Evolutionary conservation across 495 filamentous ascomycete species (phyloP).

Genomic region (Letharia lupina): DNA sequence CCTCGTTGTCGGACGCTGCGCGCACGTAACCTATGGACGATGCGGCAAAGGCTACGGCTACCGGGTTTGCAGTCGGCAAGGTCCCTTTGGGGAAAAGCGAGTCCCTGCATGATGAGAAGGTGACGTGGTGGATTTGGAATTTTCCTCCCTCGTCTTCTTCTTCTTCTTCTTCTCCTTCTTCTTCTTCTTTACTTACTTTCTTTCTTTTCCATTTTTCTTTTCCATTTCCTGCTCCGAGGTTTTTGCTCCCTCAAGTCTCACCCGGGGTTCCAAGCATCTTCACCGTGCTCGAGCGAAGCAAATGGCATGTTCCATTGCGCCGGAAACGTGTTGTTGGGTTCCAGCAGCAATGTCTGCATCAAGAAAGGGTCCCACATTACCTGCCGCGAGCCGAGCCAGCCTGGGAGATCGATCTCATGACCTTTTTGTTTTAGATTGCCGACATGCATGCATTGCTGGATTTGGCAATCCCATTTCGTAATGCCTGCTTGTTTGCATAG

Average conservation of each 20-base stretch:
- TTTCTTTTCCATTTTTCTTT: background rate
- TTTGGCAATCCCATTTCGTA: background rate
- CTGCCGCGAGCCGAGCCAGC: conserved; percentile 6
- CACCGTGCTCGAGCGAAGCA: background rate
- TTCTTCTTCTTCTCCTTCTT: background rate
- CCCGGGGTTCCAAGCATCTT: background rate
- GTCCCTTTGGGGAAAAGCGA: background rate
- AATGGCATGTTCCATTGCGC: background rate
- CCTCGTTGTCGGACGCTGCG: too few species aligned
- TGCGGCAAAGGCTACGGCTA: background rate
- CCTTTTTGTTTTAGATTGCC: background rate
- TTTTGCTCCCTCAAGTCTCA: background rate
- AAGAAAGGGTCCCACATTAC: background rate
- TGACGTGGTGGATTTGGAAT: background rate
- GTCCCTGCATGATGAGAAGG: background rate
- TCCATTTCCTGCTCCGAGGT: background rate
- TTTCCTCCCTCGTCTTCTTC: background rate
- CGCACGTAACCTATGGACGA: background rate
- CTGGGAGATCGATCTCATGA: background rate
- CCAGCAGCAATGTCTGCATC: background rate
- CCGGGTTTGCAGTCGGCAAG: conserved; percentile 2
- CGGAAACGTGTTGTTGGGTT: background rate
- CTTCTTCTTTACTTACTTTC: background rate
- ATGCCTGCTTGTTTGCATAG: background rate
- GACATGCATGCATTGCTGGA: conserved; percentile 1